Conservation (phyloP, 176 grass and related monocot genomes). For the Aegilops sharonensis region DNA sequence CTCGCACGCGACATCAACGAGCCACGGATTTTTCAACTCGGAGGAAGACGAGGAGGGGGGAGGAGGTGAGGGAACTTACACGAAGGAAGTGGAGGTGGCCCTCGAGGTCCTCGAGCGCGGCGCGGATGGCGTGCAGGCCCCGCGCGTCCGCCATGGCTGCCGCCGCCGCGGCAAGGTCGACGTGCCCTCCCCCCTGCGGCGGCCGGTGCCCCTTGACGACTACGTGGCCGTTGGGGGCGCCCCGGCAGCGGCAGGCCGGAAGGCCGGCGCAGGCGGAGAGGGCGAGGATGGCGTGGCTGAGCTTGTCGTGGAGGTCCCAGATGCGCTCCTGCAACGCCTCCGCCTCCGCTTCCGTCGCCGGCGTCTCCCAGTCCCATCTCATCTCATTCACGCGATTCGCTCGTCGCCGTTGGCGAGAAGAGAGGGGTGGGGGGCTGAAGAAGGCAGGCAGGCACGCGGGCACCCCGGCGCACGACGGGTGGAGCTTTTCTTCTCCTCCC, state of each 20-base stretch:
- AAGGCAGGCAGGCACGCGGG: not conserved
- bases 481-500: not conserved
- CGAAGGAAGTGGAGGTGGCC: constrained; percentile 76
- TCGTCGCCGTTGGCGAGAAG: constrained; percentile 10
- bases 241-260: not conserved
- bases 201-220: constrained; percentile 33
- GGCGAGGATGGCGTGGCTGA: constrained; percentile 61
- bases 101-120: constrained; percentile 80
- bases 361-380: constrained; percentile 31
- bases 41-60: not conserved
- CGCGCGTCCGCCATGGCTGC: constrained; percentile 45
- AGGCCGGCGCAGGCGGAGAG: constrained; percentile 42
- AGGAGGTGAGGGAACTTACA: constrained; percentile 33
- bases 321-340: constrained; percentile 63
- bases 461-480: constrained; percentile 2
- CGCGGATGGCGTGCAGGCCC: constrained; percentile 63
- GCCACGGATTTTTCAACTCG: not conserved
- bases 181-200: not conserved
- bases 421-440: not conserved
- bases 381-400: constrained; percentile 28
- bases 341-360: constrained; percentile 30
- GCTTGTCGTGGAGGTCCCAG: constrained; percentile 71
- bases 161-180: not conserved
- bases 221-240: constrained; percentile 29
- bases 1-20: not conserved